Percentiles rank a stretch among this genome's conserved stretches.
Evolutionary conservation across 805 yeast genomes (phyloP).

Genomic region (Torulaspora indica): DNA sequence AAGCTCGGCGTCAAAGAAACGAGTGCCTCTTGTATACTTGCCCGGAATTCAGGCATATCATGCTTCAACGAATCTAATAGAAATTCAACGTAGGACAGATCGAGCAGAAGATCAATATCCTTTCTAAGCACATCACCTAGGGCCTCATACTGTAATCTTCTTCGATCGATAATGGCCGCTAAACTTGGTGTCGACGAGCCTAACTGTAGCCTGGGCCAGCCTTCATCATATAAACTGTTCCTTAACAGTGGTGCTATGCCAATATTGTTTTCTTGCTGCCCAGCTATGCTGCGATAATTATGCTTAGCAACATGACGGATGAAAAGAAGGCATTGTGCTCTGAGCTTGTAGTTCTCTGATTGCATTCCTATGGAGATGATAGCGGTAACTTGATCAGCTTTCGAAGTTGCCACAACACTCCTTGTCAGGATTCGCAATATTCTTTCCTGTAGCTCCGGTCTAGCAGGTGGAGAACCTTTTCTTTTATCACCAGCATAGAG

Average conservation of each 20-base stretch:
- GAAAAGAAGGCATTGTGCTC: slow-evolving; percentile 56
- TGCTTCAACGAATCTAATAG: slow-evolving; percentile 63
- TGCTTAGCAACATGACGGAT: slow-evolving; percentile 54
- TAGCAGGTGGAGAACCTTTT: slow-evolving; percentile 48
- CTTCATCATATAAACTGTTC: slow-evolving; percentile 49
- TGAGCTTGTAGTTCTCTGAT: slow-evolving; percentile 48
- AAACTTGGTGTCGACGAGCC: slow-evolving; percentile 35
- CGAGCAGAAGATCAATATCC: slow-evolving; percentile 41
- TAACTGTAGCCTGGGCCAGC: slow-evolving; percentile 52
- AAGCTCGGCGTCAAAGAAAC: slow-evolving; percentile 53
- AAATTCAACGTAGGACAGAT: slow-evolving; percentile 55
- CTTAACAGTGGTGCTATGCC: slow-evolving; percentile 51
- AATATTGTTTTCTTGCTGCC: slow-evolving; percentile 6
- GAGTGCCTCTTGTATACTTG: slow-evolving; percentile 68
- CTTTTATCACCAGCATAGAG: slow-evolving; percentile 50
- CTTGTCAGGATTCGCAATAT: slow-evolving; percentile 48
- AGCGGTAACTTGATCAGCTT: slow-evolving; percentile 38
- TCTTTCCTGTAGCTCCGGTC: slow-evolving; percentile 49
- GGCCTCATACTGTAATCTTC: slow-evolving; percentile 71
- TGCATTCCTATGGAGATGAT: slow-evolving; percentile 58
- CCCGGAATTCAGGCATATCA: slow-evolving; percentile 57
- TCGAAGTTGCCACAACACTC: slow-evolving; percentile 49
- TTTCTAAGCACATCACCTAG: slow-evolving; percentile 60
- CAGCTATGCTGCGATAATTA: slow-evolving; percentile 23
- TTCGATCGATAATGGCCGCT: slow-evolving; percentile 41